Conservation (phyloP, 2,329 filamentous ascomycete species). For the Alternaria brassicicola region DNA sequence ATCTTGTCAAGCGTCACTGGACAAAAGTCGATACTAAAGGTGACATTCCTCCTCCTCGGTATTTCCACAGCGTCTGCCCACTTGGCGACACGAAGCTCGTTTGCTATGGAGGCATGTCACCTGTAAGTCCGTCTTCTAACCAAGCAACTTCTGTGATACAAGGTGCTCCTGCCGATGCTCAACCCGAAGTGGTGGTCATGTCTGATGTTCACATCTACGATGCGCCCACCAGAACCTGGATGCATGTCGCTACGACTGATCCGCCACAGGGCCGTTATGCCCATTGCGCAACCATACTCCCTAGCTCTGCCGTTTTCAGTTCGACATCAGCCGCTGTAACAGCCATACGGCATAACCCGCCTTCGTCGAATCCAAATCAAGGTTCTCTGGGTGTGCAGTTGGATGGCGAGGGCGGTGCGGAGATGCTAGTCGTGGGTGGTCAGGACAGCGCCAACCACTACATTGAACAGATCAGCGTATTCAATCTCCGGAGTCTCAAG, state of each 20-base stretch:
- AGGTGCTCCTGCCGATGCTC: constrained; percentile 61
- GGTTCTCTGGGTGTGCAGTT: constrained; percentile 86
- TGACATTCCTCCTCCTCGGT: constrained; percentile 86
- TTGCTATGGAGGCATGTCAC: constrained; percentile 98
- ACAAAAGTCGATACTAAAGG: constrained; percentile 83
- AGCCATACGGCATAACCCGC: constrained; percentile 87
- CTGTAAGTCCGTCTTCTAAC: constrained; percentile 59
- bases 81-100: constrained; percentile 95
- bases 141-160: constrained; percentile 47
- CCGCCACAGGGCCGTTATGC: constrained; percentile 93
- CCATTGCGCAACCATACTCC: constrained; percentile 90
- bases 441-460: constrained; percentile 99
- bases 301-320: constrained; percentile 84
- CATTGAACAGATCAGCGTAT: constrained; percentile 98
- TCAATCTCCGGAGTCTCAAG: constrained; percentile 91
- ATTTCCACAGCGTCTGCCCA: constrained; percentile 95
- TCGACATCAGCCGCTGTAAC: constrained; percentile 83
- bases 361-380: constrained; percentile 81
- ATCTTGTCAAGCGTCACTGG: constrained; percentile 91
- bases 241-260: constrained; percentile 78
- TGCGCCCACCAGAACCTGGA: constrained; percentile 81
- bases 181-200: constrained; percentile 93
- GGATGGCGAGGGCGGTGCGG: constrained; percentile 88
- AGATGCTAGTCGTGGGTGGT: constrained; percentile 96
- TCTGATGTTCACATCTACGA: constrained; percentile 98